Base-by-base conservation (phyloP, 192 early-diverging fungal genomes). In the Linnemannia zychae region DNA sequence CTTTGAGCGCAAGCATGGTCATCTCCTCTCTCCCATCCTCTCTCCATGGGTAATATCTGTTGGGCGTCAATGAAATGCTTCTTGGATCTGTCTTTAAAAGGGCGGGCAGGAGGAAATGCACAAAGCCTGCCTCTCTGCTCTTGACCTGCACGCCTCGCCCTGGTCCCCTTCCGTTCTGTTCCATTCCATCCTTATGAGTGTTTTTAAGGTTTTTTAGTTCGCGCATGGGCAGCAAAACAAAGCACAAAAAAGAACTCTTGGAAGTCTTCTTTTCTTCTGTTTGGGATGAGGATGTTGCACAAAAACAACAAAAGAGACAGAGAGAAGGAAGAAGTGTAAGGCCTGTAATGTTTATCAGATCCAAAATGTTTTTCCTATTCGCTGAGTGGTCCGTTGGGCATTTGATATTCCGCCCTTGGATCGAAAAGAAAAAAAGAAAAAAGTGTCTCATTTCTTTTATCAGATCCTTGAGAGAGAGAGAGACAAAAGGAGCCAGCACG, bases 301-400 rank as follows among this genome's bases (percentile, higher is more conserved):
- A 69, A 40, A 69, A 22, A 38, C 3, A 15, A 31, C 31, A 9
- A 67, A 37, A 36, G 5, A 67, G 36, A 12, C 20, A 68, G 37
- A n/a, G 9, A 60, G 6, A 57, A 7, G 9, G 53, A 7, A 2
- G 6, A 22, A n/a, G 57, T 7, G 28, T 16, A 40, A 20, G 67
- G 67, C 38, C 17, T 36, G 18, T 3, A 16, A 67, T 40, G 16
- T 16, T 38, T 38, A 69, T 38, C 67, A 38, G 67, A 38, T 69
- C 38, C 67, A 33, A 33, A 33, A n/a, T 38, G 67, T 63, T 63
- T 63, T 31, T 63, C 57, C 57, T 63, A 63, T 63, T 63, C 57
- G 57, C 57, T 63, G 28, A 63, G 57, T 63, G 57, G 57, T 63
- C 28, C 57, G 57, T 63, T 63, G 24, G 1, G 20, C 31, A 13